phyloP scores from a whole-genome alignment of 2,329 filamentous ascomycete genomes.

The Claviceps maximensis region DNA sequence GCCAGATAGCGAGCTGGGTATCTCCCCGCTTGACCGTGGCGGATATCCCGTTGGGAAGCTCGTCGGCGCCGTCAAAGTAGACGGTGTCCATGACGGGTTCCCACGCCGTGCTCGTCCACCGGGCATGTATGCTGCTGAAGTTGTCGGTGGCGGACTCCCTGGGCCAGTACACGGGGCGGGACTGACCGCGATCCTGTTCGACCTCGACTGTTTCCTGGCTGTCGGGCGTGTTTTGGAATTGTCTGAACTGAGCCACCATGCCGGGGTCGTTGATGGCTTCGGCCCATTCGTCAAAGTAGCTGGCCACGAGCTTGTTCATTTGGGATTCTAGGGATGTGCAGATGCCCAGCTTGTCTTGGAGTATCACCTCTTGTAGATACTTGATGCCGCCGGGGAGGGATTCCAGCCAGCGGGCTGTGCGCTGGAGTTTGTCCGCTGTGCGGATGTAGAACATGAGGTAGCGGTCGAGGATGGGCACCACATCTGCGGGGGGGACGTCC shows the following conservation, averaged over 20 bases:
- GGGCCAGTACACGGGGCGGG: conserved; percentile 65
- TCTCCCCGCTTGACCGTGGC: conserved; percentile 75
- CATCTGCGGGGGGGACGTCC: conserved; percentile 70
- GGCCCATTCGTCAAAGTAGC: conserved; percentile 87
- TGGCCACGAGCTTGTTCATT: conserved; percentile 73
- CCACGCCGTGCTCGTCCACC: conserved; percentile 56
- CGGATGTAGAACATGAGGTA: conserved; percentile 92
- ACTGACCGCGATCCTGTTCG: conserved; percentile 59
- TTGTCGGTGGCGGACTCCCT: conserved; percentile 53
- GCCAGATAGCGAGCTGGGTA: conserved; percentile 80
- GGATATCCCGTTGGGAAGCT: conserved; percentile 57
- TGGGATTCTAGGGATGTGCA: conserved; percentile 72
- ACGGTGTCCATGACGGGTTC: conserved; percentile 61
- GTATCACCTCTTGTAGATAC: conserved; percentile 69
- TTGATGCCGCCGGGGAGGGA: conserved; percentile 68
- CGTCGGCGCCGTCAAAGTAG: conserved; percentile 52
- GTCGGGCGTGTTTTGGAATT: conserved; percentile 77
- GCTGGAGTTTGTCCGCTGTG: conserved; percentile 79
- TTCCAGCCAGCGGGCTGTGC: conserved; percentile 82
- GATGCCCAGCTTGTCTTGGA: conserved; percentile 79
- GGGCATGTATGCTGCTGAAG: conserved; percentile 57
- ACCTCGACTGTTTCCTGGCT: conserved; percentile 55
- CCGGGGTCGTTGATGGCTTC: conserved; percentile 61
- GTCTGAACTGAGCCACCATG: conserved; percentile 56
- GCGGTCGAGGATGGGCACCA: conserved; percentile 72